Evolutionary conservation across 2,329 filamentous ascomycete species (phyloP), one percentile per base, ranked within the genome.

Genomic region (Paecilomyces formosus): DNA sequence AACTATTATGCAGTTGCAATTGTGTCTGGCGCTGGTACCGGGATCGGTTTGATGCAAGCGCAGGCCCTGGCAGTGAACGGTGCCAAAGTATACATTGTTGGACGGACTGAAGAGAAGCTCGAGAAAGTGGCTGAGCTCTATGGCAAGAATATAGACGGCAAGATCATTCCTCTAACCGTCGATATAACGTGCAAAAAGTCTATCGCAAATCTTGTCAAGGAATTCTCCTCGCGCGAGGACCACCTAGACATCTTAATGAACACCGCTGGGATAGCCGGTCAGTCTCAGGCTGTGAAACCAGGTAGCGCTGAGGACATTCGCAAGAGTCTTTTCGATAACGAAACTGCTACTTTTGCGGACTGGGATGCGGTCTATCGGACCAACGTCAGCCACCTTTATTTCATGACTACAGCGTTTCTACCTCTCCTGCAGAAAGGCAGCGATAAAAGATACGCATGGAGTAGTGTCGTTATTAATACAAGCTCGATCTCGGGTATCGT

Each of bases 341-440:
- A 87, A 57, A 83, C 76, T 45, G 70, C 70, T 7, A 74, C 70
- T 0, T 81, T 89, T 58, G 84, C 89, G 33, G 84, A 88, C 65
- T 94, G 89, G 90, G 81, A 81, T n/a, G 74, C 82, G 49, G 84
- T 85, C 0, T 92, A 88, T 77, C 83, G 84, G 59, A 90, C 88
- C 22, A 92, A 95, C 63, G 89, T 92, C 11, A 84, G 85, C 0
- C 81, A 85, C 2, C 83, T 90, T 0, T 94, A 89, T 82, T 92
- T 87, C 70, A 89, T 86, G 5, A 84, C 85, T 2, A 86, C 91
- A 61, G 85, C 87, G 0, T 89, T 92, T 63, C 73, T 93, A 30
- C 84, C 84, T 4, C 77, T 93, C 1, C 77, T 93, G 3, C 83
- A 88, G 63, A 81, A 80, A 4, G 88, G 87, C 0, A 88, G 90